Evolutionary conservation across 768 basidiomycete genomes (phyloP).

Genomic region (Suillus occidentalis): DNA sequence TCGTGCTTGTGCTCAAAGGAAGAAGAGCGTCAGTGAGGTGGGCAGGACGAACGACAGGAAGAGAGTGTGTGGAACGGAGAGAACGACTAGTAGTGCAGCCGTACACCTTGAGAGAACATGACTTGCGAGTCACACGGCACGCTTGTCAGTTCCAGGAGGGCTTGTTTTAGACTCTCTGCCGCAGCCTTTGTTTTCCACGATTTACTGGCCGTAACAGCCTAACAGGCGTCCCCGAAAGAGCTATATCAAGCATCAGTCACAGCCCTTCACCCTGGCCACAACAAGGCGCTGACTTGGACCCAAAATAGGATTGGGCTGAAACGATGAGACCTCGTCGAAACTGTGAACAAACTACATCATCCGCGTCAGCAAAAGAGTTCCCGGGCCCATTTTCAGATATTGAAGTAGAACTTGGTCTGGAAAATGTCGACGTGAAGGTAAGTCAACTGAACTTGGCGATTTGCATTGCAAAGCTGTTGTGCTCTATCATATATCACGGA

Average conservation of each 20-base stretch:
- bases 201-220: neutral
- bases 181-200: conserved; percentile 12
- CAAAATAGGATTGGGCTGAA: conserved; percentile 1
- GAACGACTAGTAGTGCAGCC: neutral
- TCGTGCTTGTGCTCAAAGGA: neutral
- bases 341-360: neutral
- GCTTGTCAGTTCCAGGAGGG: conserved; percentile 13
- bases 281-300: conserved; percentile 2
- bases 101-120: conserved; percentile 8
- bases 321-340: neutral
- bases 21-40: neutral
- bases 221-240: neutral
- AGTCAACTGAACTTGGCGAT: neutral
- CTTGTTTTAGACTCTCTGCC: conserved; percentile 16
- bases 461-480: neutral
- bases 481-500: neutral
- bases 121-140: conserved; percentile 10
- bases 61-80: neutral
- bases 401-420: neutral
- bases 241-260: conserved; percentile 10
- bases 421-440: neutral
- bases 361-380: no score
- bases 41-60: conserved; percentile 1
- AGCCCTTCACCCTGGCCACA: conserved; percentile 2
- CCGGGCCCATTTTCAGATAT: neutral